A percentile compares a stretch with the other conserved stretches of the same genome.
Evolutionary conservation across 2,329 filamentous ascomycete genomes (phyloP).

Genomic region (Ophioceras dolichostomum): DNA sequence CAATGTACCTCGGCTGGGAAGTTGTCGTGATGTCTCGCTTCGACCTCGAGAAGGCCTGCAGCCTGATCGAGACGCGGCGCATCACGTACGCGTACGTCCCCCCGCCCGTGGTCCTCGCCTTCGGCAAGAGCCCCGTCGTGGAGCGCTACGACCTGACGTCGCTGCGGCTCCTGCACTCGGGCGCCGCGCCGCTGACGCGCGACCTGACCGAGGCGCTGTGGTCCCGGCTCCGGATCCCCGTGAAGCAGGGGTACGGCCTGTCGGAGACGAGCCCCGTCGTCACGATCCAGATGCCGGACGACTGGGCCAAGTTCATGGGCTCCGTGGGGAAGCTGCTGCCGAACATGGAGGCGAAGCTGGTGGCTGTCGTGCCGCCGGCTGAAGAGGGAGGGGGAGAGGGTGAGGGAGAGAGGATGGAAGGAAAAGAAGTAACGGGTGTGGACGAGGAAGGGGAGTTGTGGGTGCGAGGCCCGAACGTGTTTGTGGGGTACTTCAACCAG

Average conservation of each 20-base stretch:
- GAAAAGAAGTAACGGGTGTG: no score
- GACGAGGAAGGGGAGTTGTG: constrained; percentile 56
- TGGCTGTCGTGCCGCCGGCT: no score
- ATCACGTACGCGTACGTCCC: constrained; percentile 75
- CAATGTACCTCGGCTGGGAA: constrained; percentile 52
- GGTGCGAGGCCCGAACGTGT: constrained; percentile 69
- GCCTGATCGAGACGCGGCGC: constrained; percentile 59
- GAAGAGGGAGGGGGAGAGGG: no score
- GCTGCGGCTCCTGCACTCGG: constrained; percentile 75
- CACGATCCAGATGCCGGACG: constrained; percentile 59
- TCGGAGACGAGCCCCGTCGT: constrained; percentile 77
- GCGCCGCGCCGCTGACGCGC: constrained; percentile 70
- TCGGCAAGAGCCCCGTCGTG: constrained; percentile 69
- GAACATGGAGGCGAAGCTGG: constrained; percentile 72
- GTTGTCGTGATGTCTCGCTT: constrained; percentile 68
- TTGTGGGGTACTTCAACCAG: constrained; percentile 67
- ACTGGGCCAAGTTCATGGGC: constrained; percentile 67
- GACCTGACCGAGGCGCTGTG: constrained; percentile 72
- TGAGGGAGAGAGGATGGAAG: no score
- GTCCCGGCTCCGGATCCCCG: constrained; percentile 58
- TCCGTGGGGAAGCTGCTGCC: constrained; percentile 67
- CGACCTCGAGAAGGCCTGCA: constrained; percentile 68
- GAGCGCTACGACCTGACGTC: constrained; percentile 69
- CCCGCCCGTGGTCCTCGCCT: constrained; percentile 68
- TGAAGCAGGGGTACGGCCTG: constrained; percentile 90